Evolutionary conservation across 371 early-diverging fungal genomes (phyloP).

Genomic region (Rhizomucor pusillus): DNA sequence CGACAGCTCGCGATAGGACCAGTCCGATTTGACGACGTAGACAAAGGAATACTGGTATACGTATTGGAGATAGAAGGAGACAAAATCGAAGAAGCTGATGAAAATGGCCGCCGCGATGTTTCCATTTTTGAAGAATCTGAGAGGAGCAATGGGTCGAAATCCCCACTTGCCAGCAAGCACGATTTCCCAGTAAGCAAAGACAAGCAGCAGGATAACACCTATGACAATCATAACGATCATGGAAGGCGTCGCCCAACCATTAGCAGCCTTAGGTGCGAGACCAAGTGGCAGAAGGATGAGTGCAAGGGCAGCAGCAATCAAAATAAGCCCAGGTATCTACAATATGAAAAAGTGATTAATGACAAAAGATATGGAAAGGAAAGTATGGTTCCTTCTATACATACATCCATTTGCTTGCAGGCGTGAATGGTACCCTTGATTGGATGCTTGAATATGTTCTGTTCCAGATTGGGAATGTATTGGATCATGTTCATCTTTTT

Average conservation of each 20-base stretch:
- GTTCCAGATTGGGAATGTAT: neutral
- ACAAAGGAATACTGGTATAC: slow-evolving; percentile 17
- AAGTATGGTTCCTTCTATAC: no score
- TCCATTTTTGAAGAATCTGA: slow-evolving; percentile 17
- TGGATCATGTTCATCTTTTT: slow-evolving; percentile 7
- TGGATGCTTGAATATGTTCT: slow-evolving; percentile 18
- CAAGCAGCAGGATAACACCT: slow-evolving; percentile 9
- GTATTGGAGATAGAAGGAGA: slow-evolving; percentile 19
- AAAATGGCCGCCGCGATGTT: slow-evolving; percentile 15
- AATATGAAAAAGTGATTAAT: no score
- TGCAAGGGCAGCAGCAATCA: slow-evolving; percentile 17
- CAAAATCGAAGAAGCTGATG: slow-evolving; percentile 19
- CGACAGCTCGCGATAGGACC: slow-evolving; percentile 7
- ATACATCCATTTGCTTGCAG: slow-evolving; percentile 15
- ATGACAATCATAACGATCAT: slow-evolving; percentile 20
- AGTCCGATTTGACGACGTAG: slow-evolving; percentile 13
- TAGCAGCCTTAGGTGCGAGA: slow-evolving; percentile 9
- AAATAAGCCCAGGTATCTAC: slow-evolving; percentile 15
- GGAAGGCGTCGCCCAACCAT: slow-evolving; percentile 18
- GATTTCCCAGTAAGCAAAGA: slow-evolving; percentile 13
- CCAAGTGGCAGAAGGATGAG: slow-evolving; percentile 16
- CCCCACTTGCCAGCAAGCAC: slow-evolving; percentile 5
- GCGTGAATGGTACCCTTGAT: slow-evolving; percentile 1
- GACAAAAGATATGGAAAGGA: no score
- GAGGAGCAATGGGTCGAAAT: slow-evolving; percentile 13